Conservation (phyloP, 2,329 filamentous ascomycete genomes). For the Penicillium psychrosexuale region DNA sequence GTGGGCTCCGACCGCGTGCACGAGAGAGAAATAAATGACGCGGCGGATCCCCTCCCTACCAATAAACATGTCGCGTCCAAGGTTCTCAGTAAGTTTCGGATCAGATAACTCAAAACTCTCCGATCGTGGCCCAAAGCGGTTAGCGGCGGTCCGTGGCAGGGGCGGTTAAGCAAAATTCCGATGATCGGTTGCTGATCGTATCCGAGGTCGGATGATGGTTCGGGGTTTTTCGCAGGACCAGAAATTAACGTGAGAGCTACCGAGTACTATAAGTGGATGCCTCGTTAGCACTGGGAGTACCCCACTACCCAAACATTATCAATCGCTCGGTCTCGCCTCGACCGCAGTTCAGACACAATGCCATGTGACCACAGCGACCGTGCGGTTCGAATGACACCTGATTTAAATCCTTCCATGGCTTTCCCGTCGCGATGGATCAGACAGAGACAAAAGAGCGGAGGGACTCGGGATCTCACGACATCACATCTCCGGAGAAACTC, state of each 20-base stretch:
- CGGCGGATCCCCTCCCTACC: neutral
- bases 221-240: neutral
- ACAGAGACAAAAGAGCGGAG: neutral
- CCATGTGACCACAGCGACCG: neutral
- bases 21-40: neutral
- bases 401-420: neutral
- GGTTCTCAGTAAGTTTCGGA: neutral
- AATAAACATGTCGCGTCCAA: neutral
- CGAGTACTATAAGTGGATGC: neutral
- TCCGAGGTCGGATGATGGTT: neutral
- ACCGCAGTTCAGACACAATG: neutral
- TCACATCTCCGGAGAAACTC: conserved; percentile 9
- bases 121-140: neutral
- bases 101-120: conserved; percentile 2
- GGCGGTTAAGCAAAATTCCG: conserved; percentile 2
- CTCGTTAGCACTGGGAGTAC: neutral
- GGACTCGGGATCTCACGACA: conserved; percentile 8
- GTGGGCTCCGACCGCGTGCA: neutral
- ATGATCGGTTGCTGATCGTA: neutral
- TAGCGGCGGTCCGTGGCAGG: neutral
- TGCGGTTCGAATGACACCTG: neutral
- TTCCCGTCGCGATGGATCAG: neutral
- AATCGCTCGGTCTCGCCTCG: neutral
- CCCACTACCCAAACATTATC: conserved; percentile 1
- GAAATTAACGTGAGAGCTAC: neutral